These are phyloP conservation scores for Dactylella cylindrospora DNA, from an alignment of 2,329 filamentous ascomycete species.

Conservation along the genomic window DNA sequence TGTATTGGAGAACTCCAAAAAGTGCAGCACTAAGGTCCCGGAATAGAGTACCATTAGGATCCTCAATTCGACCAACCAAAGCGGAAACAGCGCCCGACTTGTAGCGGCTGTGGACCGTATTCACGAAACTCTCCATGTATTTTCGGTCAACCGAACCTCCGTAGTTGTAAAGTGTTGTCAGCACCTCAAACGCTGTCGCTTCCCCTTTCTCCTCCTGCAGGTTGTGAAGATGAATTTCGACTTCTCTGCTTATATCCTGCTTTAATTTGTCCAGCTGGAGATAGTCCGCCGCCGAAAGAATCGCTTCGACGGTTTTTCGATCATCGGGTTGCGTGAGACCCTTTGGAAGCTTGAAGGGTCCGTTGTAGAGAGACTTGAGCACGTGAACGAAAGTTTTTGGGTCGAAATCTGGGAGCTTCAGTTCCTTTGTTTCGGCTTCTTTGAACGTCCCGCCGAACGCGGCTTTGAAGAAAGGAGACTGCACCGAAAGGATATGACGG, in stretches of 20 bases:
- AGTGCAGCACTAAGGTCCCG: too few relatives aligned
- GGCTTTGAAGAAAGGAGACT: slow-evolving; percentile 10
- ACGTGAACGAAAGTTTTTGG: background rate
- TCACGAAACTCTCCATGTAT: too few relatives aligned
- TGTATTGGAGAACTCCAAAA: too few relatives aligned
- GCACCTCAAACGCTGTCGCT: too few relatives aligned
- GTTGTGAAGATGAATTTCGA: too few relatives aligned
- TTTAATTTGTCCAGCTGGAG: slow-evolving; percentile 1
- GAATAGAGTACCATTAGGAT: too few relatives aligned
- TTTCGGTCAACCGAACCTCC: too few relatives aligned
- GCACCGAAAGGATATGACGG: slow-evolving; percentile 2
- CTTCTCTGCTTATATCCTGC: background rate
- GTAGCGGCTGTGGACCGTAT: too few relatives aligned
- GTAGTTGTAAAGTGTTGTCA: too few relatives aligned
- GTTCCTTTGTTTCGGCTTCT: background rate
- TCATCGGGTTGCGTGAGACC: background rate
- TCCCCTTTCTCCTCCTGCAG: too few relatives aligned
- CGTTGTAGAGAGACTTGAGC: background rate
- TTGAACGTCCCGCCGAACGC: slow-evolving; percentile 3
- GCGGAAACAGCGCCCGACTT: too few relatives aligned
- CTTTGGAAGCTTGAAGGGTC: background rate
- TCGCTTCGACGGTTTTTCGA: background rate
- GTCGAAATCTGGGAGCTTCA: background rate
- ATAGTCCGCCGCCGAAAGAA: background rate
- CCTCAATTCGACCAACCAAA: too few relatives aligned